phyloP scores from a whole-genome alignment of 2,329 filamentous ascomycete species.

The Aspergillus quadrilineatus region DNA sequence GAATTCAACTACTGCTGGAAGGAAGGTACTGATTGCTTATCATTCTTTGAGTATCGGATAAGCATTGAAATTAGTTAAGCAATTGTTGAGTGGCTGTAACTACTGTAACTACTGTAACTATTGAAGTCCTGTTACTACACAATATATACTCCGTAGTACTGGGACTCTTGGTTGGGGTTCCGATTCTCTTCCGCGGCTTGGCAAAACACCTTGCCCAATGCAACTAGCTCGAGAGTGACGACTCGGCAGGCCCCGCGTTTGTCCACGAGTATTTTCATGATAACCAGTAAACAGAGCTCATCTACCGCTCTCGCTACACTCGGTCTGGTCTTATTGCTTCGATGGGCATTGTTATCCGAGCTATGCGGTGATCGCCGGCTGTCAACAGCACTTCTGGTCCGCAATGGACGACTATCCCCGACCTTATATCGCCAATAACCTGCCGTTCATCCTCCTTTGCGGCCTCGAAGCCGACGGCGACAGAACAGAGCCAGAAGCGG shows the following conservation, averaged over 20 bases:
- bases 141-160: not conserved
- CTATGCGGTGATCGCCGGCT: conserved; percentile 35
- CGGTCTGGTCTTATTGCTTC: not conserved
- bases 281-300: not conserved
- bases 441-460: conserved; percentile 79
- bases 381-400: conserved; percentile 28
- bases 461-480: conserved; percentile 58
- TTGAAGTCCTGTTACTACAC: no score
- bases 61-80: no score
- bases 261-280: not conserved
- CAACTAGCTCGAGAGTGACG: not conserved
- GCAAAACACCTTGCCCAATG: conserved; percentile 8
- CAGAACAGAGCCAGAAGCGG: conserved; percentile 32
- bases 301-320: not conserved
- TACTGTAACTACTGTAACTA: no score
- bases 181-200: conserved; percentile 10
- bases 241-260: conserved; percentile 6
- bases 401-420: conserved; percentile 50
- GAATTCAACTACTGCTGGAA: no score
- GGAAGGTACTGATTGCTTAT: no score
- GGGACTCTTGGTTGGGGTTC: not conserved
- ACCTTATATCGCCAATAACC: conserved; percentile 81
- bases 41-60: no score
- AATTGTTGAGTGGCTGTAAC: no score
- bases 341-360: conserved; percentile 14